Base-by-base conservation (phyloP, 139 green algal species). In the Haematococcus sp. region DNA sequence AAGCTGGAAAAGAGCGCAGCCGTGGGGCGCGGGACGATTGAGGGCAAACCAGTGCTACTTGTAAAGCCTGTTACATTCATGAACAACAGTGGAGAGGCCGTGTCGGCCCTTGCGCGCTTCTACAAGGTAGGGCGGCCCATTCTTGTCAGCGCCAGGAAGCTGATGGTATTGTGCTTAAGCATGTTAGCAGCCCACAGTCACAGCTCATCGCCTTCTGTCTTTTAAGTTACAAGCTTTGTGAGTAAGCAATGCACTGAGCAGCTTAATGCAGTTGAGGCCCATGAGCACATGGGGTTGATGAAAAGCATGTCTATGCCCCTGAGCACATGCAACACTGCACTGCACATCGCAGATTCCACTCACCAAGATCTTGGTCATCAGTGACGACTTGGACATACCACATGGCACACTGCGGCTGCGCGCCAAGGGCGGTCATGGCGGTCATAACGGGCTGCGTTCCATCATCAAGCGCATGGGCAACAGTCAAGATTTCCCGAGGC, bases 391-490 rank as follows among this genome's bases (percentile, higher is more conserved):
- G 46, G 79, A 84, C 40, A 58, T 60, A 13, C n/a, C 35, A 23
- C 23, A 56, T 59, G 64, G 22, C 9, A 35, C 25, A 15, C 40
- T 71, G 40, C 40, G 64, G 25, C 75, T 98, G 65, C 77, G 87
- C 15, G 65, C 73, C 22, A 92, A 91, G 55, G 94, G 94, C 4
- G 92, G 93, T 0, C 90, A 97, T 79, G 94, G 94, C 11, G 94
- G 94, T 3, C 94, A 98, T 85, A 98, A 98, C 77, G 94, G 93
- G 44, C 91, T 98, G 79, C 83, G 90, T 44, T 93, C 80, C 81
- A 95, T 98, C 70, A 89, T 91, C 4, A 76, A 93, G 54, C 78
- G 88, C 44, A 61, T 97, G 58, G 77, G 70, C 35, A 70, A 61
- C 67, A 72, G 27, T 1, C 74, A 81, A 64, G 79, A 84, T 35